These are phyloP conservation scores for Fusarium heterosporum DNA, from an alignment of 2,329 filamentous ascomycete species.

Conservation along the genomic window DNA sequence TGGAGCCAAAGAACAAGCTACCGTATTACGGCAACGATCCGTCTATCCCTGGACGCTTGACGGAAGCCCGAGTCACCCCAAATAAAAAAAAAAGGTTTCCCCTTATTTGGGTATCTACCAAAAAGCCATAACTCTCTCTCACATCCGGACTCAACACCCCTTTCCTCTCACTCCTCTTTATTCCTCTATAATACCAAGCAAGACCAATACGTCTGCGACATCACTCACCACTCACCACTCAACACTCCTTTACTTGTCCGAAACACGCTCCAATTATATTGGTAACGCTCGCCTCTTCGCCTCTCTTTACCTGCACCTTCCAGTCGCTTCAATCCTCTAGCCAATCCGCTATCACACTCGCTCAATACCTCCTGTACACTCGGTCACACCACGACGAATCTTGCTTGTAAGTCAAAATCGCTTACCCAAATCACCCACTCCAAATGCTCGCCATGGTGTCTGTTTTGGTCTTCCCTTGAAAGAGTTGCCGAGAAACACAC, in stretches of 20 bases:
- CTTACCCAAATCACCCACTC: constrained; percentile 41
- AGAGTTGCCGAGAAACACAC: constrained; percentile 3
- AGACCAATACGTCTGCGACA: constrained; percentile 46
- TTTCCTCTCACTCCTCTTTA: constrained; percentile 21
- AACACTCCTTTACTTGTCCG: constrained; percentile 44
- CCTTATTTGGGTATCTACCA: constrained; percentile 38
- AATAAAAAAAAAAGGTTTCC: constrained; percentile 35
- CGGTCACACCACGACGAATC: constrained; percentile 48
- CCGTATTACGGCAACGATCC: constrained; percentile 43
- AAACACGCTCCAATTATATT: constrained; percentile 52
- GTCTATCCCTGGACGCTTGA: constrained; percentile 35
- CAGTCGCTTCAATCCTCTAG: constrained; percentile 21
- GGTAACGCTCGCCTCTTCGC: constrained; percentile 50
- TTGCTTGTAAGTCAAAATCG: constrained; percentile 52
- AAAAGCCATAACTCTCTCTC: constrained; percentile 38
- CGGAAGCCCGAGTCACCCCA: constrained; percentile 39
- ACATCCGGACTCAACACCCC: constrained; percentile 32
- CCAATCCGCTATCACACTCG: constrained; percentile 41
- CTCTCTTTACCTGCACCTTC: constrained; percentile 39
- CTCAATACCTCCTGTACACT: constrained; percentile 33
- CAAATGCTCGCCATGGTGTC: constrained; percentile 15
- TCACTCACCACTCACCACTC: constrained; percentile 43
- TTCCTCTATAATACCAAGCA: constrained; percentile 17
- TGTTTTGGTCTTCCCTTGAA: constrained; percentile 6
- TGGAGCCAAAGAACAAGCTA: constrained; percentile 27